Conservation (phyloP, 169 alveolate genomes). For the Cystoisospora suis region DNA sequence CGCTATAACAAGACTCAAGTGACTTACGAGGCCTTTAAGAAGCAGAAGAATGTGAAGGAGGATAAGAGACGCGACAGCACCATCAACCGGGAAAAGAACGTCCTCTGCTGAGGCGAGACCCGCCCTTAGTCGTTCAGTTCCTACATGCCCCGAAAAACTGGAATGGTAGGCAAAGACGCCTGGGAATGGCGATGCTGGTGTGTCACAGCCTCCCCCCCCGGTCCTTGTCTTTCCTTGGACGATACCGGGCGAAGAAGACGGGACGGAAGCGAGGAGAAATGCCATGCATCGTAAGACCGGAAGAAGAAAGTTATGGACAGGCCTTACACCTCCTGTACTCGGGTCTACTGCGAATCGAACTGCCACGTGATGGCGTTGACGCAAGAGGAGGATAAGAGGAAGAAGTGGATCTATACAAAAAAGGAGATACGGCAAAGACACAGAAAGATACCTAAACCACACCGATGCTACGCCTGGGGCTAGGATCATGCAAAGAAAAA, state of each 20-base stretch:
- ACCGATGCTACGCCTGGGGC: no score
- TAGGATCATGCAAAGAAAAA: no score
- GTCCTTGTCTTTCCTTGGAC: no score
- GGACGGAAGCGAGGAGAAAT: not conserved
- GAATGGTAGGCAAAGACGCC: not conserved
- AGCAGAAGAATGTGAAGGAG: constrained; percentile 1
- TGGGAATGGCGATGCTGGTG: not conserved
- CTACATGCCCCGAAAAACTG: not conserved
- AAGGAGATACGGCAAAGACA: no score
- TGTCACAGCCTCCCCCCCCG: no score
- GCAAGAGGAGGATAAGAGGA: not conserved
- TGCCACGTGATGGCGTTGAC: not conserved
- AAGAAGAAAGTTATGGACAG: not conserved
- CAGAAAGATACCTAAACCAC: no score
- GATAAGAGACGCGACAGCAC: constrained; percentile 11
- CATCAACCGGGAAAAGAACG: not conserved
- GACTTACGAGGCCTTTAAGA: not conserved
- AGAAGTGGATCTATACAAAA: not conserved
- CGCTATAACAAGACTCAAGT: not conserved
- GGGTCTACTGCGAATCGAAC: not conserved
- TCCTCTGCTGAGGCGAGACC: not conserved
- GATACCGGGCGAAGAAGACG: not conserved
- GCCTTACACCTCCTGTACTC: not conserved
- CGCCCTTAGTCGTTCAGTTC: not conserved
- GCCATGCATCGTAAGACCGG: constrained; percentile 10